phyloP scores from a whole-genome alignment of 2,329 filamentous ascomycete species.

The Bimuria novae-zelandiae region DNA sequence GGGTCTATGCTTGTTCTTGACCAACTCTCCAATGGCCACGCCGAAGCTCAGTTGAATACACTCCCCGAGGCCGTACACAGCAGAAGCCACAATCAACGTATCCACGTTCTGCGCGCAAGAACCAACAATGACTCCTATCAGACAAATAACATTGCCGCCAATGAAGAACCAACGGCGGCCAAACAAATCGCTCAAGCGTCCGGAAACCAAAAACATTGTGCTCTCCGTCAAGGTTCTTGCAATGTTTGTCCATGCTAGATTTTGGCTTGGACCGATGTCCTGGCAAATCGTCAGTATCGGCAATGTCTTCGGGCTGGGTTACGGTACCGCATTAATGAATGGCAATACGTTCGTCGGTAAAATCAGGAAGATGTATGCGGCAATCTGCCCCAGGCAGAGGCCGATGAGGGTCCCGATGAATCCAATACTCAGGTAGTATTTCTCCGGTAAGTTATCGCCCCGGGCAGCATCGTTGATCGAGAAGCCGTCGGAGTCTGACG shows the following conservation, averaged over 20 bases:
- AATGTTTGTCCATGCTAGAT: conserved; percentile 15
- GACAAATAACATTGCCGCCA: conserved; percentile 14
- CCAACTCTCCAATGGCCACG: conserved; percentile 20
- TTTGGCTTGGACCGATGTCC: conserved; percentile 16
- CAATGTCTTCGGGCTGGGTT: background rate
- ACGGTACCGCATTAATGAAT: conserved; percentile 11
- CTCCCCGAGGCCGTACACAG: conserved; percentile 19
- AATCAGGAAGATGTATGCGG: conserved; percentile 19
- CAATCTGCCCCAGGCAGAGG: conserved; percentile 15
- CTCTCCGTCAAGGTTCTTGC: conserved; percentile 15
- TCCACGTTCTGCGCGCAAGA: conserved; percentile 15
- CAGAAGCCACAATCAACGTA: conserved; percentile 14
- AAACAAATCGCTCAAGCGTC: conserved; percentile 18
- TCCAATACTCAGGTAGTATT: conserved; percentile 14
- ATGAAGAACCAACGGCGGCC: conserved; percentile 22
- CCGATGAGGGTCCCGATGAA: conserved; percentile 16
- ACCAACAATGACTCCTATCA: conserved; percentile 18
- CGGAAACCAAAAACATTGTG: conserved; percentile 15
- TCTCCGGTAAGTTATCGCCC: conserved; percentile 15
- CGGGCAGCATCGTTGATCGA: conserved; percentile 18
- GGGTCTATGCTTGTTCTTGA: conserved; percentile 19
- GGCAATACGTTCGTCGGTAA: conserved; percentile 18
- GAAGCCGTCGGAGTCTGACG: conserved; percentile 11
- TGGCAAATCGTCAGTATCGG: background rate
- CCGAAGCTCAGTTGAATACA: conserved; percentile 19